Percentiles rank a stretch among this genome's conserved stretches.
Conservation (phyloP, 2,329 filamentous ascomycete genomes). For the Tolypocladium album region DNA sequence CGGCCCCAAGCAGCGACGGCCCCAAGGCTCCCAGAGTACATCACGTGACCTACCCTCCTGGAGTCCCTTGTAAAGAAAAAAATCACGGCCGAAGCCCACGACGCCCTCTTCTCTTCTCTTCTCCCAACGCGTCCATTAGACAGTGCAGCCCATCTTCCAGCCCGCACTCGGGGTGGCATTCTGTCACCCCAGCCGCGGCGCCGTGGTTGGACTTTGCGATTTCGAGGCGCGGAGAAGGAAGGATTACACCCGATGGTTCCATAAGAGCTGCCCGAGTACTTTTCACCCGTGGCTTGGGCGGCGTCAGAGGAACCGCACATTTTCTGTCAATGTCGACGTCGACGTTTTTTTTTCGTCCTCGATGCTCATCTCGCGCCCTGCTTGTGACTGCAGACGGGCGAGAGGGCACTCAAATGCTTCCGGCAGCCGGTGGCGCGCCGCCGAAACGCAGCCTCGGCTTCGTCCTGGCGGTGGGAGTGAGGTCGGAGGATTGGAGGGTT, state of each 20-base stretch:
- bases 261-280: conserved; percentile 48
- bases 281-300: conserved; percentile 25
- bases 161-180: conserved; percentile 52
- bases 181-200: conserved; percentile 49
- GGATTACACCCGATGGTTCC: conserved; percentile 29
- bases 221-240: conserved; percentile 45
- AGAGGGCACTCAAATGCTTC: neutral
- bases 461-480: neutral
- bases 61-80: neutral
- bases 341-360: neutral
- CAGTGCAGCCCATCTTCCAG: conserved; percentile 69
- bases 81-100: neutral
- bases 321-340: neutral
- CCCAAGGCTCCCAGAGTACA: rapidly evolving
- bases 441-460: neutral
- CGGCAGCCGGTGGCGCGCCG: neutral
- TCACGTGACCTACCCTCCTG: conserved; percentile 6
- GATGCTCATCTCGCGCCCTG: neutral
- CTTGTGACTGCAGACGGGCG: neutral
- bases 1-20: neutral
- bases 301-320: conserved; percentile 33
- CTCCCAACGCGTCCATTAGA: conserved; percentile 67
- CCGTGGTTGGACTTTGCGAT: conserved; percentile 55
- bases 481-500: neutral
- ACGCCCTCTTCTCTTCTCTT: conserved; percentile 28